A percentile compares a stretch with the other conserved stretches of the same genome.
phyloP scores from a whole-genome alignment of 306 rosid species.

The Acmispon strigosus region DNA sequence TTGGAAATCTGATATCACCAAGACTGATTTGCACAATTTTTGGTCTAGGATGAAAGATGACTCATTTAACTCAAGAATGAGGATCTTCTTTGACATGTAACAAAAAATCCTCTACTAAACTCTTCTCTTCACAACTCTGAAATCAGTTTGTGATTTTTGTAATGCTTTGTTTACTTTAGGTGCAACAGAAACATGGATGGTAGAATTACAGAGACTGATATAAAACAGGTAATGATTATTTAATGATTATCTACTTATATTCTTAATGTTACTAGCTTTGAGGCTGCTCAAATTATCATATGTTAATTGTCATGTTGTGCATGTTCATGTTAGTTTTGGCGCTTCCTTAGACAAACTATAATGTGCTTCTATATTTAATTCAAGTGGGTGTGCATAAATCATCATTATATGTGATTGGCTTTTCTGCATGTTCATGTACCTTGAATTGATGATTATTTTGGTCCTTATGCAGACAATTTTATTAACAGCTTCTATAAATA shows the following conservation, averaged over 20 bases:
- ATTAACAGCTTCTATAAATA: slow-evolving; percentile 60
- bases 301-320: slow-evolving; percentile 23
- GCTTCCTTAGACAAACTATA: slow-evolving; percentile 19
- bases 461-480: slow-evolving; percentile 42
- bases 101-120: neutral
- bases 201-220: slow-evolving; percentile 50
- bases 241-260: neutral
- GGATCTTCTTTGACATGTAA: slow-evolving; percentile 74
- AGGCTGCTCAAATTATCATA: neutral
- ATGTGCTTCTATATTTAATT: slow-evolving; percentile 40
- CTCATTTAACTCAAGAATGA: slow-evolving; percentile 46
- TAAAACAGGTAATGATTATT: slow-evolving; percentile 51
- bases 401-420: neutral
- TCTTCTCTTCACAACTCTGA: neutral
- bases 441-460: slow-evolving; percentile 7
- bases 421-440: neutral
- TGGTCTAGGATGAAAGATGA: slow-evolving; percentile 60
- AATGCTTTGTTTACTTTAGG: slow-evolving; percentile 27
- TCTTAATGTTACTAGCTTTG: neutral
- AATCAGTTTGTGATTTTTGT: neutral
- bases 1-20: slow-evolving; percentile 47
- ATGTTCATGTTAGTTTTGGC: slow-evolving; percentile 8
- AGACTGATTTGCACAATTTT: slow-evolving; percentile 46
- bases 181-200: slow-evolving; percentile 77
- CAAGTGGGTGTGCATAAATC: neutral